Conservation (phyloP, 257 asterid species). For the Mitragyna speciosa region DNA sequence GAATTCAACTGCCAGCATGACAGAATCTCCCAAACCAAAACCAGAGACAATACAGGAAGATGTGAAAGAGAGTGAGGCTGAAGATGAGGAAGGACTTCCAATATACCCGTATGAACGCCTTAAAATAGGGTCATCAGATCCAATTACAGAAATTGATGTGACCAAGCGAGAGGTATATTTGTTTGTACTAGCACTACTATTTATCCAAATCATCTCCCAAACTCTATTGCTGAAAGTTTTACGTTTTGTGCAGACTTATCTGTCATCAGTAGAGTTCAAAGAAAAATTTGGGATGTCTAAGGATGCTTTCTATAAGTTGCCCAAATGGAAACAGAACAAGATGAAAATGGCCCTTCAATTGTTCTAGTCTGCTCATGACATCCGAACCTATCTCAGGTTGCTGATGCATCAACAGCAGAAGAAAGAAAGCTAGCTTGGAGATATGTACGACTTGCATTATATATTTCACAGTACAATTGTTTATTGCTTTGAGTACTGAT, state of each 20-base stretch:
- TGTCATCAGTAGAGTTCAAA: conserved; percentile 78
- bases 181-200: not conserved
- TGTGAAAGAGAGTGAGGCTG: conserved; percentile 75
- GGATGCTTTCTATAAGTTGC: conserved; percentile 78
- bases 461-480: not conserved
- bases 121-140: conserved; percentile 63
- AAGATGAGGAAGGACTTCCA: conserved; percentile 85
- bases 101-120: conserved; percentile 78
- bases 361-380: conserved; percentile 42
- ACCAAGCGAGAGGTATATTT: conserved; percentile 87
- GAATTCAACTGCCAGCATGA: conserved; percentile 39
- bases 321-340: conserved; percentile 99
- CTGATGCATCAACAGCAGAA: conserved; percentile 29
- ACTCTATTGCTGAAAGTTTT: conserved; percentile 10
- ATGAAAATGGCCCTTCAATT: conserved; percentile 85
- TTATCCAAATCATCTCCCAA: not conserved
- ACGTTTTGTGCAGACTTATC: conserved; percentile 63
- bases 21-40: conserved; percentile 55
- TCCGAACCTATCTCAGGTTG: conserved; percentile 25
- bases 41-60: conserved; percentile 90
- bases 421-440: conserved; percentile 30
- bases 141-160: conserved; percentile 67
- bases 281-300: conserved; percentile 77
- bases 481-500: conserved; percentile 9
- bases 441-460: conserved; percentile 31